Conservation (phyloP, 305 asterid species). For the Fraxinus dipetala region DNA sequence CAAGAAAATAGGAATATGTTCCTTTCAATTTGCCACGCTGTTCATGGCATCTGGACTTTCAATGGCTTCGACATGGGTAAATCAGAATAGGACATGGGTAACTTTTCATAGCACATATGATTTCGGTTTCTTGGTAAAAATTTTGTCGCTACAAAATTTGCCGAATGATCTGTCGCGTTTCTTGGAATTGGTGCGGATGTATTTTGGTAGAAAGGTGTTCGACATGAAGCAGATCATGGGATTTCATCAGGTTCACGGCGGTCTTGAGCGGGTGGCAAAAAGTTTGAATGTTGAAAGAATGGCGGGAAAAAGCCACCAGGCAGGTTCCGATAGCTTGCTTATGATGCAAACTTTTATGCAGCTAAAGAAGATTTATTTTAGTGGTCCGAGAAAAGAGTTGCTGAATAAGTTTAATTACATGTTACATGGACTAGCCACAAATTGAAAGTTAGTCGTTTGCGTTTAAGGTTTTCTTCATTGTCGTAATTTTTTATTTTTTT, state of each 20-base stretch:
- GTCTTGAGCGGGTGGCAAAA: background rate
- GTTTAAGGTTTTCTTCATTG: background rate
- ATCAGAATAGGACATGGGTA: background rate
- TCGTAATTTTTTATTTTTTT: background rate
- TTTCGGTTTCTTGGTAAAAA: background rate
- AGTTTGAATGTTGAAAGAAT: background rate
- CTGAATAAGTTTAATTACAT: background rate
- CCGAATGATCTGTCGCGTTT: background rate
- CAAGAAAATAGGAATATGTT: constrained; percentile 1
- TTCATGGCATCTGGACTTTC: background rate
- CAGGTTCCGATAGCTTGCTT: background rate
- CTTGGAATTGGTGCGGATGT: background rate
- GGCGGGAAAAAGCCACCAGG: background rate
- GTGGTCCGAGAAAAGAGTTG: background rate
- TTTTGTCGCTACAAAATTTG: background rate
- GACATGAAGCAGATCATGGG: background rate
- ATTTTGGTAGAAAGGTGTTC: background rate
- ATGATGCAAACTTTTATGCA: background rate
- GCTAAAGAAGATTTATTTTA: background rate
- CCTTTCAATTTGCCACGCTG: background rate
- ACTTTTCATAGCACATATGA: background rate
- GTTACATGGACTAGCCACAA: background rate
- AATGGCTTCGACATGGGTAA: background rate
- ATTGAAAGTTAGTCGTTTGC: background rate
- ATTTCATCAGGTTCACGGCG: background rate